A percentile compares a stretch with the other conserved stretches of the same genome.
Evolutionary conservation across 2,329 filamentous ascomycete genomes (phyloP).

Genomic region (Trichoderma aggressivum): DNA sequence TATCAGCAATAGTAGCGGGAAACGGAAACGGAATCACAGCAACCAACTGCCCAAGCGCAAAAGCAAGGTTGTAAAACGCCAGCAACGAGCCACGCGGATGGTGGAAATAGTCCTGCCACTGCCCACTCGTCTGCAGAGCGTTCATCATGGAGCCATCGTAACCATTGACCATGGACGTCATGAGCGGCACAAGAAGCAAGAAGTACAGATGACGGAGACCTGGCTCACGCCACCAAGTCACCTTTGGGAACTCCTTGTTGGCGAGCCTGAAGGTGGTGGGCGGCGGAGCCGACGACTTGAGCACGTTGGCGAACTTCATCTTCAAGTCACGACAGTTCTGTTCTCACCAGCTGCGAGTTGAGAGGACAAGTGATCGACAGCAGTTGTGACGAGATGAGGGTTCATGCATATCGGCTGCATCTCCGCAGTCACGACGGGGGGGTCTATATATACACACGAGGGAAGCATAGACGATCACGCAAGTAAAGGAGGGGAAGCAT

Average conservation of each 20-base stretch:
- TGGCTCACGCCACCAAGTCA: slow-evolving; percentile 10
- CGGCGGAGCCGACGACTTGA: slow-evolving; percentile 5
- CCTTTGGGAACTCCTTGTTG: slow-evolving; percentile 1
- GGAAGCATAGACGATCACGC: not conserved
- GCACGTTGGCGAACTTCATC: not conserved
- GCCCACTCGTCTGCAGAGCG: not conserved
- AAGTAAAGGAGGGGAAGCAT: not conserved
- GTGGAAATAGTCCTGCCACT: slow-evolving; percentile 15
- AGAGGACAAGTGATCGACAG: not conserved
- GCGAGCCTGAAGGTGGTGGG: slow-evolving; percentile 6
- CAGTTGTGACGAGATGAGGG: not conserved
- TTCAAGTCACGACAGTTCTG: not conserved
- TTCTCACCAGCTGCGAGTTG: not conserved
- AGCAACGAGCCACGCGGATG: slow-evolving; percentile 2
- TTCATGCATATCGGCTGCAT: not conserved
- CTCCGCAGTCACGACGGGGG: not conserved
- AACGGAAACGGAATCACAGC: slow-evolving; percentile 9
- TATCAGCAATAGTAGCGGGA: not conserved
- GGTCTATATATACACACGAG: not conserved
- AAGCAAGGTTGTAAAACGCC: not conserved
- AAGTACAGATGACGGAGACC: not conserved
- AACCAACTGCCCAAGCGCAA: not conserved
- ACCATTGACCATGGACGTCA: slow-evolving; percentile 5
- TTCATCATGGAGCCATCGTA: slow-evolving; percentile 19
- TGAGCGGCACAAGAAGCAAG: slow-evolving; percentile 1